phyloP scores from a whole-genome alignment of 371 early-diverging fungal genomes.

The Mortierella sp. region DNA sequence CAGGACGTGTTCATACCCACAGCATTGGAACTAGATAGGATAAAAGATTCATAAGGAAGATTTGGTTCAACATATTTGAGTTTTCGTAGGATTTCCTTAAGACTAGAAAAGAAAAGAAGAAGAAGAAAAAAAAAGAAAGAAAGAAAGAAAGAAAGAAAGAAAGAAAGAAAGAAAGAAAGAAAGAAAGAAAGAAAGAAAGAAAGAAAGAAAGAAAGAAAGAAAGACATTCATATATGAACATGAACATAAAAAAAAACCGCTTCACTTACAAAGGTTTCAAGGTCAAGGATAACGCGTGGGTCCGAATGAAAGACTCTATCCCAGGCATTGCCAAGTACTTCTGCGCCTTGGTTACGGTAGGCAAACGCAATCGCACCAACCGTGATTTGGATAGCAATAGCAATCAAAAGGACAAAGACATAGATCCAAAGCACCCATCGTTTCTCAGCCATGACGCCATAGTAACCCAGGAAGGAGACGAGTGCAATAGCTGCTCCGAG shows the following conservation, averaged over 20 bases:
- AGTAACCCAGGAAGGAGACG: slow-evolving; percentile 51
- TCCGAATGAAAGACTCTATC: slow-evolving; percentile 37
- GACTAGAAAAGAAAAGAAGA: neutral
- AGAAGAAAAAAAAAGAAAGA: neutral
- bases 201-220: neutral
- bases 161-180: neutral
- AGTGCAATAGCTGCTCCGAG: slow-evolving; percentile 47
- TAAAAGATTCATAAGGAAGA: neutral
- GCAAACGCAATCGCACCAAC: slow-evolving; percentile 47
- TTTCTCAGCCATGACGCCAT: slow-evolving; percentile 50
- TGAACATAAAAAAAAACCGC: neutral
- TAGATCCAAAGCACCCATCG: slow-evolving; percentile 52
- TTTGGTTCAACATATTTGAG: neutral
- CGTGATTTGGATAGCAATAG: slow-evolving; percentile 49
- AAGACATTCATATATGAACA: neutral
- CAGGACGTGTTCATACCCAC: slow-evolving; percentile 50
- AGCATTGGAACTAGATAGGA: slow-evolving; percentile 48
- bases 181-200: neutral
- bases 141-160: neutral
- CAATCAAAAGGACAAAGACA: slow-evolving; percentile 35
- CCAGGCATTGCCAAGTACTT: slow-evolving; percentile 47
- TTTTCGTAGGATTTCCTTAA: neutral
- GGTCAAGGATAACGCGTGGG: slow-evolving; percentile 46
- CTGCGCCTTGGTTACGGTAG: slow-evolving; percentile 42
- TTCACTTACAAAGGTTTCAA: slow-evolving; percentile 47